Evolutionary conservation across 768 basidiomycete genomes (phyloP).

Genomic region (Mycena filopes): DNA sequence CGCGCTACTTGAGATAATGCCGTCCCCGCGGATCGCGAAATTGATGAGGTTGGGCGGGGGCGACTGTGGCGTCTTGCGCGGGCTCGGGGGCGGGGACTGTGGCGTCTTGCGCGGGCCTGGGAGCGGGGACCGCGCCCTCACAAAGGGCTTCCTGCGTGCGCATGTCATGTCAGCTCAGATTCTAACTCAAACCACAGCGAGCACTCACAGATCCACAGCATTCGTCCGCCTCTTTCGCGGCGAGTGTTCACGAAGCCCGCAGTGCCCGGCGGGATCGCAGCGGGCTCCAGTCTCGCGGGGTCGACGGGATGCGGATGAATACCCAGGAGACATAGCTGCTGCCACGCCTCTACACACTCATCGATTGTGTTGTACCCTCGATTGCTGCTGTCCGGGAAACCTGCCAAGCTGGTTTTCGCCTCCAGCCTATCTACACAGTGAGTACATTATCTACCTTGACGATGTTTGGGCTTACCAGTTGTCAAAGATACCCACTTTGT

Average conservation of each 20-base stretch:
- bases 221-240: background rate
- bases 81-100: no score
- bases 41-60: background rate
- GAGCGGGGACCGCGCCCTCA: no score
- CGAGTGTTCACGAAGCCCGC: background rate
- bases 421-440: background rate
- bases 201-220: no score
- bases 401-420: background rate
- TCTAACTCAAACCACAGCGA: no score
- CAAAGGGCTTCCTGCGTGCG: no score
- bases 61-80: no score
- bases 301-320: conserved; percentile 16
- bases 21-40: background rate
- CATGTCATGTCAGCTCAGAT: no score
- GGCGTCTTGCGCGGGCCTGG: no score
- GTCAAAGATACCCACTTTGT: background rate
- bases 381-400: background rate
- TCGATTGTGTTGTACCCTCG: background rate
- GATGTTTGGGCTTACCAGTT: background rate
- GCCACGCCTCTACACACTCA: conserved; percentile 2
- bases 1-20: conserved; percentile 15
- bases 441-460: no score
- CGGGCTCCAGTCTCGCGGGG: background rate
- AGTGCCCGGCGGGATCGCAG: no score
- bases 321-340: background rate